These are phyloP conservation scores for Logfia minima DNA, from an alignment of 129 eudicot genomes.

Conservation along the genomic window DNA sequence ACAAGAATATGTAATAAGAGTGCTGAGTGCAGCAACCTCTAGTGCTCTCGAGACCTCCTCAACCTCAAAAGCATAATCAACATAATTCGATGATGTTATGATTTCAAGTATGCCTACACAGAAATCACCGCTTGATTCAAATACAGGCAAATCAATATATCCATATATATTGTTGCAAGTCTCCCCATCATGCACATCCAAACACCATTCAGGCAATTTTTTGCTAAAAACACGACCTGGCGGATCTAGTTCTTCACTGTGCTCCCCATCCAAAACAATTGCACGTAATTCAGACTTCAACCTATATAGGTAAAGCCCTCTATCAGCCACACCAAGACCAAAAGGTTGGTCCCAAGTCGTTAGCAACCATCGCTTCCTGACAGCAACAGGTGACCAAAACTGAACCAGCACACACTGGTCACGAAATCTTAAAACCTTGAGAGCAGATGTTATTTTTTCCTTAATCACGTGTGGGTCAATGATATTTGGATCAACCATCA, in stretches of 20 bases:
- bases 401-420: conserved; percentile 8
- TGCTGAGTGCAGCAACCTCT: neutral
- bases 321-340: conserved; percentile 9
- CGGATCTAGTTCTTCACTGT: neutral
- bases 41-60: conserved; percentile 16
- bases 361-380: conserved; percentile 13
- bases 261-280: neutral
- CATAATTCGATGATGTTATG: conserved; percentile 20
- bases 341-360: conserved; percentile 26
- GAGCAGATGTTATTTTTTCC: conserved; percentile 1
- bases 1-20: neutral
- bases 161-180: neutral
- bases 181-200: neutral
- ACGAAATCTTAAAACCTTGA: conserved; percentile 16
- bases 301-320: conserved; percentile 6
- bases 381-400: conserved; percentile 25
- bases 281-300: neutral
- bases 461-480: conserved; percentile 1
- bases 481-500: conserved; percentile 7
- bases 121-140: conserved; percentile 3
- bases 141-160: conserved; percentile 20
- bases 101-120: conserved; percentile 23
- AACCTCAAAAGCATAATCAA: conserved; percentile 26
- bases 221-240: conserved; percentile 12
- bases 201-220: conserved; percentile 14